A percentile compares a stretch with the other conserved stretches of the same genome.
phyloP scores from a whole-genome alignment of 306 rosid species.

The Cucurbita pepo region DNA sequence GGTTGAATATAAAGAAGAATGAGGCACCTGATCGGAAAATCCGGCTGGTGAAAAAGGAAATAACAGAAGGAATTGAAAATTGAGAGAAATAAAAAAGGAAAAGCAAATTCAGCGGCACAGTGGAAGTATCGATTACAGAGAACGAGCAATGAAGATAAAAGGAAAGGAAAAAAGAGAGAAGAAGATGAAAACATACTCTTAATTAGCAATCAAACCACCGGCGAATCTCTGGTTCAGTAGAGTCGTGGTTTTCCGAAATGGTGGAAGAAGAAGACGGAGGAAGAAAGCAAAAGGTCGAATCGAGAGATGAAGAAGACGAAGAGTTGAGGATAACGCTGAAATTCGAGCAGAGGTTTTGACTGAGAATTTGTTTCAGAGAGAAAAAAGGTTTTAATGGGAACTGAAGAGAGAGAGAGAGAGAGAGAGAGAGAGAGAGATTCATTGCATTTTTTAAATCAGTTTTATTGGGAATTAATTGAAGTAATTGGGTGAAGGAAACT shows the following conservation, averaged over 20 bases:
- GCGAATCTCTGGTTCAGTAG: background rate
- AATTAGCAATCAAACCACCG: background rate
- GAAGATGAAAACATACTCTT: background rate
- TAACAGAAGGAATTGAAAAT: background rate
- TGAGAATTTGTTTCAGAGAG: background rate
- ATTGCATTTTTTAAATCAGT: background rate
- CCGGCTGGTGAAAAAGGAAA: background rate
- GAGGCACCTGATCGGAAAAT: background rate
- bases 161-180: background rate
- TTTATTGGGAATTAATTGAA: conserved; percentile 1
- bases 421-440: background rate
- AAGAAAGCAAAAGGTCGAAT: background rate
- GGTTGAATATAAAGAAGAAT: background rate
- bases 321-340: background rate
- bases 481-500: conserved; percentile 3
- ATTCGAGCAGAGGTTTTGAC: background rate
- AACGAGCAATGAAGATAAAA: background rate
- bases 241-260: background rate
- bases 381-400: background rate
- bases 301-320: background rate
- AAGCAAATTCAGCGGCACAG: background rate
- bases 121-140: background rate
- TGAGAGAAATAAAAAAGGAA: background rate
- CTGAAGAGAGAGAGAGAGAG: background rate
- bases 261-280: background rate